Base-by-base conservation (phyloP, 176 grass and related monocot species). In the Hsuehochloa calcarea region DNA sequence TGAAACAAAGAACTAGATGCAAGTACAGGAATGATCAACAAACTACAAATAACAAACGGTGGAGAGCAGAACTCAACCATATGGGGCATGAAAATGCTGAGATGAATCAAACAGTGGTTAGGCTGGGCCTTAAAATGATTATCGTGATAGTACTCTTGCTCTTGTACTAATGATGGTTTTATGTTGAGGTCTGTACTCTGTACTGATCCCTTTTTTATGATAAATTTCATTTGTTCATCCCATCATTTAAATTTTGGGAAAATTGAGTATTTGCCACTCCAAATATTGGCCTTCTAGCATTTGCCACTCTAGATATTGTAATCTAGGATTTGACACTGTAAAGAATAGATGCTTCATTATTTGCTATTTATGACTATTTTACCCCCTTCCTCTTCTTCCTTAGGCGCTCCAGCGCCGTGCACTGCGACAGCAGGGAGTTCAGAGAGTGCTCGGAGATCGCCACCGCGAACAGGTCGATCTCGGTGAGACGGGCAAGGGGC, bases 391-490 rank as follows among this genome's bases (percentile, higher is more conserved):
- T n/a, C n/a, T n/a, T n/a, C n/a, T n/a, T 34, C 12, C 4, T 45
- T 11, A 87, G 61, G 60, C 8, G 47, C 62, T 87, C 78, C 60
- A 75, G 70, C 47, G 70, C 43, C 43, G 43, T 44, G 43, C 43
- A 44, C 43, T 2, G 43, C 43, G 43, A 44, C 43, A 44, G 4
- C 43, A 44, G 43, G 43, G 43, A 44, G 43, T 44, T 44, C 43
- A 44, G 43, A 1, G 10, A 44, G 10, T 45, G 10, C 44, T 45
- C 44, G 44, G 44, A 45, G 44, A 45, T 45, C 10, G 44, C 44
- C 44, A 45, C 44, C 44, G 10, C 44, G 44, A 45, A 45, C 44
- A 45, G 44, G 44, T 46, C 44, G 44, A 46, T 46, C 44, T 46
- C 44, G 44, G 44, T 13, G 11, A 4, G 44, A 11, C 44, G 44